Evolutionary conservation across 352 stramenopile species (phyloP).

Genomic region (Pythium pyrilobum): DNA sequence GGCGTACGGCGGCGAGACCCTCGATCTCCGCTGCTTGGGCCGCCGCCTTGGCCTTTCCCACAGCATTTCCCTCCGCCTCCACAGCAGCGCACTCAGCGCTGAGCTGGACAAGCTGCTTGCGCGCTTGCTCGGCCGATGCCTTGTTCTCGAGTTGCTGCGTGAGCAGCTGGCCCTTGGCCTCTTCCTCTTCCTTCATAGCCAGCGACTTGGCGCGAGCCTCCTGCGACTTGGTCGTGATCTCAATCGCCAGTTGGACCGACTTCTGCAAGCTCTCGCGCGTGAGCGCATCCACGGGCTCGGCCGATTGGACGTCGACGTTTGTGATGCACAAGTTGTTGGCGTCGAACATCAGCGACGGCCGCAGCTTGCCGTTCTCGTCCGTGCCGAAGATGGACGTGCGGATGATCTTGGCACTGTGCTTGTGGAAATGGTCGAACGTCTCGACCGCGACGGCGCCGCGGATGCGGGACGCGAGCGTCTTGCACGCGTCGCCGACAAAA

Average conservation of each 20-base stretch:
- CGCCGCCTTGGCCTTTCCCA: constrained; percentile 50
- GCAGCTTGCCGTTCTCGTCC: constrained; percentile 50
- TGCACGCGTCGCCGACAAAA: constrained; percentile 77
- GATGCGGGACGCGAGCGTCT: constrained; percentile 73
- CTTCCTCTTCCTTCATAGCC: constrained; percentile 78
- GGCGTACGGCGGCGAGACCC: constrained; percentile 55
- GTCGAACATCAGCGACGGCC: constrained; percentile 51
- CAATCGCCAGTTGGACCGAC: constrained; percentile 77
- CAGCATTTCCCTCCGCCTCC: constrained; percentile 56
- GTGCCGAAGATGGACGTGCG: constrained; percentile 71
- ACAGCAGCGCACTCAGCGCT: constrained; percentile 66
- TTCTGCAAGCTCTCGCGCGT: constrained; percentile 77
- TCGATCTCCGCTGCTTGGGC: constrained; percentile 73
- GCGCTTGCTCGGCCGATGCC: constrained; percentile 57
- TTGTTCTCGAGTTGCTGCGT: constrained; percentile 81
- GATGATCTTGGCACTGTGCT: constrained; percentile 78
- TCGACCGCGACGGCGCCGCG: constrained; percentile 67
- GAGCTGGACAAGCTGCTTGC: constrained; percentile 72
- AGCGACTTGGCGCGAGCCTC: constrained; percentile 72
- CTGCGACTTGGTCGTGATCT: constrained; percentile 83
- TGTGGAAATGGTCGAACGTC: constrained; percentile 80
- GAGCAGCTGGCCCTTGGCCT: constrained; percentile 62
- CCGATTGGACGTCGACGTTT: constrained; percentile 79
- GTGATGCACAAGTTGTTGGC: constrained; percentile 78
- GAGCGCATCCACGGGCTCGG: constrained; percentile 64